A percentile compares a stretch with the other conserved stretches of the same genome.
These are phyloP conservation scores for Moringa oleifera DNA, from an alignment of 345 rosid genomes.

Conservation along the genomic window DNA sequence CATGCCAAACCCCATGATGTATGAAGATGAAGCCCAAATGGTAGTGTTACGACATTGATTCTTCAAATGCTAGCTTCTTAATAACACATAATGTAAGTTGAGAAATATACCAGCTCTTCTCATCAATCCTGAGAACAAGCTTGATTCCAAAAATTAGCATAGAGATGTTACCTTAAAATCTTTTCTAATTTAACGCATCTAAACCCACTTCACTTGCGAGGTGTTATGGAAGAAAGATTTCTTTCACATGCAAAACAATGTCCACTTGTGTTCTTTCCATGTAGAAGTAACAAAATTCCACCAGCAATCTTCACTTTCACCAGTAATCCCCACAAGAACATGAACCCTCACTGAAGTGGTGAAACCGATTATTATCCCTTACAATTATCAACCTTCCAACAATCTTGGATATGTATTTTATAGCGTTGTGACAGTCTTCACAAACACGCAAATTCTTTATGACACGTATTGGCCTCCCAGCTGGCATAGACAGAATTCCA, in stretches of 20 bases:
- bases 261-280: not conserved
- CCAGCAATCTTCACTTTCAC: slow-evolving; percentile 20
- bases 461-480: slow-evolving; percentile 60
- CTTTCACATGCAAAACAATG: not conserved
- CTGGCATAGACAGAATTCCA: slow-evolving; percentile 44
- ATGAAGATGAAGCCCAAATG: too few relatives aligned
- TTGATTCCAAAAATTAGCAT: not conserved
- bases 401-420: slow-evolving; percentile 56
- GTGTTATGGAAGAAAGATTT: not conserved
- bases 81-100: not conserved
- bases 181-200: not conserved
- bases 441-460: slow-evolving; percentile 67
- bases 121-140: not conserved
- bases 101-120: not conserved
- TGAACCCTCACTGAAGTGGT: slow-evolving; percentile 55
- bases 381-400: slow-evolving; percentile 50
- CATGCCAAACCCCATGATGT: not conserved
- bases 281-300: not conserved
- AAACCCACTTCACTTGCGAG: not conserved
- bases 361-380: slow-evolving; percentile 68
- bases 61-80: not conserved
- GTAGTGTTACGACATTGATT: not conserved
- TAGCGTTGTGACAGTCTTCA: slow-evolving; percentile 63
- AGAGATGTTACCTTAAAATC: not conserved
- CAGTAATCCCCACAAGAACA: slow-evolving; percentile 80